A percentile compares a stretch with the other conserved stretches of the same genome.
phyloP scores from a whole-genome alignment of 805 yeast species.

The Candida coleopterorum region DNA sequence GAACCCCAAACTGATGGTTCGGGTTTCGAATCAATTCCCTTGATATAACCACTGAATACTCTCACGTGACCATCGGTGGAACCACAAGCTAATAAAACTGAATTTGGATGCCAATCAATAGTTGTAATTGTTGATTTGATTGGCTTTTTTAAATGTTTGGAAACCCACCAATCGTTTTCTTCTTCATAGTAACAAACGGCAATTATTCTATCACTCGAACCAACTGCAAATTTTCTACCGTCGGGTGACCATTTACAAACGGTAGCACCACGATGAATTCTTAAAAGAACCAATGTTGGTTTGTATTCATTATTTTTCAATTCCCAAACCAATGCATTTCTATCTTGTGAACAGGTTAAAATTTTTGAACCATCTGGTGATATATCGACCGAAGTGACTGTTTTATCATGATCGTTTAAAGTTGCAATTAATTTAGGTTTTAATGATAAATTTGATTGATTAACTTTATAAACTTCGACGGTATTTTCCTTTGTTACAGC shows the following conservation, averaged over 20 bases:
- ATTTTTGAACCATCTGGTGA: slow-evolving; percentile 76
- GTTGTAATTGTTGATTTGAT: slow-evolving; percentile 79
- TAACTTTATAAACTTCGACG: slow-evolving; percentile 67
- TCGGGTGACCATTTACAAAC: slow-evolving; percentile 91
- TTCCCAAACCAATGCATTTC: slow-evolving; percentile 97
- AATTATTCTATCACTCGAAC: slow-evolving; percentile 88
- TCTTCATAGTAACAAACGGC: slow-evolving; percentile 95
- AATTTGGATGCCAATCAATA: slow-evolving; percentile 91
- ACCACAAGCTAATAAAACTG: slow-evolving; percentile 82
- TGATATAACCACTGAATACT: slow-evolving; percentile 83
- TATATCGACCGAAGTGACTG: slow-evolving; percentile 92
- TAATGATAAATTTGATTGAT: slow-evolving; percentile 31
- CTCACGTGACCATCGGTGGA: slow-evolving; percentile 91
- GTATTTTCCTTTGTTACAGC: slow-evolving; percentile 79
- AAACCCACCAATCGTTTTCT: slow-evolving; percentile 99
- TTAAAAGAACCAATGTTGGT: slow-evolving; percentile 86
- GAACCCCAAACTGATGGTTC: slow-evolving; percentile 87
- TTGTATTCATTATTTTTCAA: slow-evolving; percentile 52
- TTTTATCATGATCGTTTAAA: slow-evolving; percentile 83
- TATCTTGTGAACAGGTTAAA: slow-evolving; percentile 95
- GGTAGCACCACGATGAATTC: slow-evolving; percentile 95
- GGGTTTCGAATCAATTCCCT: slow-evolving; percentile 83
- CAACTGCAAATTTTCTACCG: slow-evolving; percentile 95
- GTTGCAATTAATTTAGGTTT: slow-evolving; percentile 61
- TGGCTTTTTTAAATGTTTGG: slow-evolving; percentile 96